These are phyloP conservation scores for Tricholoma hemisulphureum DNA, from an alignment of 768 basidiomycete species.

Conservation along the genomic window DNA sequence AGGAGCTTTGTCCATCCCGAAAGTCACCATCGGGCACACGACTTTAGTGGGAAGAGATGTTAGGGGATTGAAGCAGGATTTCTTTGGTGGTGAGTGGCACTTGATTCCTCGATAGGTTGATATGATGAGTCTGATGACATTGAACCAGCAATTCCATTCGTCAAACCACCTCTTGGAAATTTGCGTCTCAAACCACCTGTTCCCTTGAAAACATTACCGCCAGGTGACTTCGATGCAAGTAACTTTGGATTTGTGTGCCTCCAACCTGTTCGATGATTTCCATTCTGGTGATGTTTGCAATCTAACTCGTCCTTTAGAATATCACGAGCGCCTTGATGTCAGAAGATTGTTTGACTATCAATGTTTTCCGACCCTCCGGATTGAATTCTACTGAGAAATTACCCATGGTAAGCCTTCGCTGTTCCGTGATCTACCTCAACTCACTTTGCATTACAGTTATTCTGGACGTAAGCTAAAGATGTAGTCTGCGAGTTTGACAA, in stretches of 20 bases:
- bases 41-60: no score
- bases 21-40: no score
- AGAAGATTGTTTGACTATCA: conserved; percentile 62
- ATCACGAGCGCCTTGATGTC: conserved; percentile 37
- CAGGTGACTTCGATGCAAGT: conserved; percentile 41
- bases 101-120: no score
- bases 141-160: conserved; percentile 49
- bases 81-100: no score
- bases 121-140: not conserved
- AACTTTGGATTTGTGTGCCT: conserved; percentile 42
- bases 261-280: conserved; percentile 36
- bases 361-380: conserved; percentile 52
- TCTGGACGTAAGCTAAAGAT: conserved; percentile 35
- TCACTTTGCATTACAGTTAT: conserved; percentile 24
- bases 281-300: not conserved
- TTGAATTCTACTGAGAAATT: conserved; percentile 26
- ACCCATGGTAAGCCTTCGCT: conserved; percentile 33
- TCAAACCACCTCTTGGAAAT: conserved; percentile 50
- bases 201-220: conserved; percentile 38
- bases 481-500: not conserved
- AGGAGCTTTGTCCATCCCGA: no score
- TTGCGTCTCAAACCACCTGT: conserved; percentile 47
- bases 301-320: conserved; percentile 21
- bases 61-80: no score
- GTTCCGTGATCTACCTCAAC: not conserved